A percentile compares a stretch with the other conserved stretches of the same genome.
These are phyloP conservation scores for Ulota crispa DNA, from an alignment of 225 moss, liverwort and hornwort genomes.

Conservation along the genomic window DNA sequence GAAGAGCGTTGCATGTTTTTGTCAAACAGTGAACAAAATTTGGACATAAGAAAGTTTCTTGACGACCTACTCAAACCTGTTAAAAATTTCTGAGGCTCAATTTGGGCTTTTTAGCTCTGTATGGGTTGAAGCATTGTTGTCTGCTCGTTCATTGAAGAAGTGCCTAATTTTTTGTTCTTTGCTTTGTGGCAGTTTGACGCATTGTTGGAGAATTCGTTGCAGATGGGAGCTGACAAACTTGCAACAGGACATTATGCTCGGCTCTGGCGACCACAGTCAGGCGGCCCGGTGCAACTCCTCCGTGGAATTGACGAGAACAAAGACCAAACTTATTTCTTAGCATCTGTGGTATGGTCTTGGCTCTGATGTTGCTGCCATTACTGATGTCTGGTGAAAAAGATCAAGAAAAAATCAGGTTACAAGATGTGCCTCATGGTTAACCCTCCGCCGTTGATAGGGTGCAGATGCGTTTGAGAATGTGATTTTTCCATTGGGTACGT, in stretches of 20 bases:
- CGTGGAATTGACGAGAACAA: slow-evolving; percentile 74
- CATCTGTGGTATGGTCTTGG: slow-evolving; percentile 73
- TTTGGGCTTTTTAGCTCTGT: background rate
- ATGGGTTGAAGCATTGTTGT: background rate
- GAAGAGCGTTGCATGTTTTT: background rate
- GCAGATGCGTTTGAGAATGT: slow-evolving; percentile 76
- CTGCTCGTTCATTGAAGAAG: background rate
- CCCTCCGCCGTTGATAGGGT: slow-evolving; percentile 40
- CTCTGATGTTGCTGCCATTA: background rate
- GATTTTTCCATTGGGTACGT: slow-evolving; percentile 72
- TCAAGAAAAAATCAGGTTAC: background rate
- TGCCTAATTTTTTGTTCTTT: background rate
- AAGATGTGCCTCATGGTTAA: background rate
- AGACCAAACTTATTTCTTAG: slow-evolving; percentile 96
- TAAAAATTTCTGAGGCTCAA: too few relatives aligned
- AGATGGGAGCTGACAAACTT: slow-evolving; percentile 83
- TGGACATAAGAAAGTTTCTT: background rate
- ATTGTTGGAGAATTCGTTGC: slow-evolving; percentile 66
- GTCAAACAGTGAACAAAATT: background rate
- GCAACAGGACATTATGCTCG: slow-evolving; percentile 98
- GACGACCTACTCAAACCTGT: background rate
- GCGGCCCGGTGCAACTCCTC: slow-evolving; percentile 66
- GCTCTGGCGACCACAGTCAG: slow-evolving; percentile 47
- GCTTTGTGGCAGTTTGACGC: slow-evolving; percentile 76
- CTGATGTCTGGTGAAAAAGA: slow-evolving; percentile 18